phyloP scores from a whole-genome alignment of 2,329 filamentous ascomycete genomes.

The Talaromyces sp. region DNA sequence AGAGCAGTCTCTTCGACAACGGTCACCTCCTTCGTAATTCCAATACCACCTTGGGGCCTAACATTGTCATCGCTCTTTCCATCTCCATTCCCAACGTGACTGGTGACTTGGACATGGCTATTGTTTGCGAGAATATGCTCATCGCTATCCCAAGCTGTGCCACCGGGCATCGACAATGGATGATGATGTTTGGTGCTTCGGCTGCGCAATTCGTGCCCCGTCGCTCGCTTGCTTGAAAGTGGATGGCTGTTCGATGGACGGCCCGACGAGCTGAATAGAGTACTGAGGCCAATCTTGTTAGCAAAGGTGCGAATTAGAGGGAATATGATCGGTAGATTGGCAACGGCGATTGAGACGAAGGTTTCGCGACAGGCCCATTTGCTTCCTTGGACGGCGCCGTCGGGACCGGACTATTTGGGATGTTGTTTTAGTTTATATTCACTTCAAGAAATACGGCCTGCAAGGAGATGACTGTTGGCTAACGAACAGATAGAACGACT shows the following conservation, averaged over 20 bases:
- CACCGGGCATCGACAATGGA: constrained; percentile 15
- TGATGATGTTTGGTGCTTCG: constrained; percentile 5
- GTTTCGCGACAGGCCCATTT: constrained; percentile 44
- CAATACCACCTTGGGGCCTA: neutral
- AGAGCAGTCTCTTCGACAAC: neutral
- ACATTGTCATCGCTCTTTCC: neutral
- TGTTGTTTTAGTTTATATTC: neutral
- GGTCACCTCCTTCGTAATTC: neutral
- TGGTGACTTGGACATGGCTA: neutral
- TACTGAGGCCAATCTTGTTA: constrained; percentile 27
- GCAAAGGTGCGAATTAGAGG: constrained; percentile 28
- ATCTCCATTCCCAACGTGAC: neutral
- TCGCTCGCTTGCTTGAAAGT: constrained; percentile 22
- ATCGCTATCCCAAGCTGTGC: constrained; percentile 29
- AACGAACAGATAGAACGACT: constrained; percentile 37
- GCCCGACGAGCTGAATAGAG: constrained; percentile 26
- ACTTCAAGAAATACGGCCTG: neutral
- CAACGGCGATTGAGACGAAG: constrained; percentile 41
- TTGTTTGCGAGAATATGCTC: constrained; percentile 25
- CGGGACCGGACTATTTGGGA: constrained; percentile 26
- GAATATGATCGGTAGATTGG: constrained; percentile 42
- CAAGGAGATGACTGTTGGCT: neutral
- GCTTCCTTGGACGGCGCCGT: constrained; percentile 36
- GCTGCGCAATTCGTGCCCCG: constrained; percentile 17
- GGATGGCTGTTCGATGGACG: constrained; percentile 24